These are phyloP conservation scores for Pseudogymnoascus sp. DNA, from an alignment of 2,329 filamentous ascomycete species.

Conservation along the genomic window DNA sequence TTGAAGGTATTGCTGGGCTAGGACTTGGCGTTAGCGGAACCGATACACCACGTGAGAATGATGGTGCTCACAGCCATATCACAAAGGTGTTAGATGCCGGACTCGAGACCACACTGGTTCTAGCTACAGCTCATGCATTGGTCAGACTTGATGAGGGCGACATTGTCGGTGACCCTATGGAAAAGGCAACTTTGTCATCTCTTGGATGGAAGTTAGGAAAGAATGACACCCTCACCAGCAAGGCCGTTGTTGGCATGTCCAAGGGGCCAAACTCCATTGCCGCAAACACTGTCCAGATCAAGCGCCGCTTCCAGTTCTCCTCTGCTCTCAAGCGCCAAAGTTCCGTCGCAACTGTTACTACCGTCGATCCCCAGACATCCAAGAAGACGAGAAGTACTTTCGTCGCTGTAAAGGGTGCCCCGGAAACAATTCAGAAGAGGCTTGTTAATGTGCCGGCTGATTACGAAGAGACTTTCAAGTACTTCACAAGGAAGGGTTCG, in stretches of 20 bases:
- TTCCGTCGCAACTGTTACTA: slow-evolving; percentile 76
- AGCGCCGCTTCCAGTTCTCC: slow-evolving; percentile 96
- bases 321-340: slow-evolving; percentile 94
- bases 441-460: slow-evolving; percentile 71
- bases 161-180: slow-evolving; percentile 97
- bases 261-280: slow-evolving; percentile 38
- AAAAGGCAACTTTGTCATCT: slow-evolving; percentile 85
- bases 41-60: slow-evolving; percentile 56
- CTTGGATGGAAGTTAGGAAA: slow-evolving; percentile 89
- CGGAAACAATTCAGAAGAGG: slow-evolving; percentile 95
- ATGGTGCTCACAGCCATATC: slow-evolving; percentile 77
- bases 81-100: slow-evolving; percentile 61
- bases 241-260: slow-evolving; percentile 41
- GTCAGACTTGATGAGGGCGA: slow-evolving; percentile 97
- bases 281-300: slow-evolving; percentile 80
- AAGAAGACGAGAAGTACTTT: slow-evolving; percentile 79
- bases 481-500: slow-evolving; percentile 92
- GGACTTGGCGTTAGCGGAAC: slow-evolving; percentile 61
- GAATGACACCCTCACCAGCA: slow-evolving; percentile 75
- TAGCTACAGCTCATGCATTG: slow-evolving; percentile 89
- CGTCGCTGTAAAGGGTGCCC: slow-evolving; percentile 91
- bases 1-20: slow-evolving; percentile 91
- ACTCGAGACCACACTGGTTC: slow-evolving; percentile 80
- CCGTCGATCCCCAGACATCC: slow-evolving; percentile 61
- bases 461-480: slow-evolving; percentile 97